phyloP scores from a whole-genome alignment of 164 flowering plant genomes.

The Macadamia integrifolia region DNA sequence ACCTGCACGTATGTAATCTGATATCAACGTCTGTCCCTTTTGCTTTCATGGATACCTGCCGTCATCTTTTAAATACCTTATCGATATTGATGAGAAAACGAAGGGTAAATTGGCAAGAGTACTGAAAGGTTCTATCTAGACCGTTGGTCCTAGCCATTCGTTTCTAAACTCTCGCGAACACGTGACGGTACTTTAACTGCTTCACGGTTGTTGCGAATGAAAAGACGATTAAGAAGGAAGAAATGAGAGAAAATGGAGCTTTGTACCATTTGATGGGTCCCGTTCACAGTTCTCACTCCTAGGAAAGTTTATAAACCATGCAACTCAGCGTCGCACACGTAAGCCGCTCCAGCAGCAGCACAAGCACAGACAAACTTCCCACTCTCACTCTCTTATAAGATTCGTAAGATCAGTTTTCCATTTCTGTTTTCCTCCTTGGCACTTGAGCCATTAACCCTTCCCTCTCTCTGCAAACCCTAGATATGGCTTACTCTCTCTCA shows the following conservation, averaged over 20 bases:
- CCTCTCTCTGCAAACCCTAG: slow-evolving; percentile 8
- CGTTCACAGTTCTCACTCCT: neutral
- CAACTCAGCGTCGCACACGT: slow-evolving; percentile 9
- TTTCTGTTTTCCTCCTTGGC: too few species aligned
- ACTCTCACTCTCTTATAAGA: too few species aligned
- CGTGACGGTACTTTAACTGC: neutral
- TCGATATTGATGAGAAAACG: too few species aligned
- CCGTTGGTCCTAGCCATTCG: neutral
- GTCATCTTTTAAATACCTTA: too few species aligned
- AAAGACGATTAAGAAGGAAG: neutral
- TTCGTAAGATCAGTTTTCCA: neutral
- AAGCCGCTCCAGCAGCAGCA: neutral
- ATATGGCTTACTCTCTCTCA: slow-evolving; percentile 27
- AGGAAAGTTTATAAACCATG: neutral
- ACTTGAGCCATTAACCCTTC: neutral
- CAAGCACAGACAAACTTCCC: too few species aligned
- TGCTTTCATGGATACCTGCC: too few species aligned
- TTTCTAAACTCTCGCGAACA: neutral
- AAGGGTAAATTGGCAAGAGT: too few species aligned
- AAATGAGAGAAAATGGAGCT: neutral
- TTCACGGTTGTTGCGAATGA: neutral
- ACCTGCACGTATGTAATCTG: too few species aligned
- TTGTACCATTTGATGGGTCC: neutral
- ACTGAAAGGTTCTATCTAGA: too few species aligned
- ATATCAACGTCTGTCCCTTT: too few species aligned